phyloP scores from a whole-genome alignment of 805 yeast species.

The Scheffersomyces spartinae region DNA sequence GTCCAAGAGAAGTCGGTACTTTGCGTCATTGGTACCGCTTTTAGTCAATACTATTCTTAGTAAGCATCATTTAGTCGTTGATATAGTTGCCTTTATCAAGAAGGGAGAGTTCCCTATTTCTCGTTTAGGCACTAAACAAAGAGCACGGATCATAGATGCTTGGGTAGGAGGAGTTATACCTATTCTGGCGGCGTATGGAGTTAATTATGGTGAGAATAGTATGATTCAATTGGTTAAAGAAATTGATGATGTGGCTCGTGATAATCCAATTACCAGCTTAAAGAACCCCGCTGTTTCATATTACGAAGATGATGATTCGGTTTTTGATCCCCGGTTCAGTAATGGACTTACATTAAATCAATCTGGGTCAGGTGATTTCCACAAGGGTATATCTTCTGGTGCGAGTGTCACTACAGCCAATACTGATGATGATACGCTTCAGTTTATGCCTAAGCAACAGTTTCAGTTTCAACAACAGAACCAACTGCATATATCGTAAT shows the following conservation, averaged over 20 bases:
- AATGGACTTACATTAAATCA: constrained; percentile 20
- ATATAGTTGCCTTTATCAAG: constrained; percentile 71
- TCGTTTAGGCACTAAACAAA: constrained; percentile 63
- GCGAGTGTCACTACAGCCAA: not conserved
- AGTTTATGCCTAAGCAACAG: not conserved
- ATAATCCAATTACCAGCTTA: constrained; percentile 27
- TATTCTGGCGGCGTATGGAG: constrained; percentile 28
- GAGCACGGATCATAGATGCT: constrained; percentile 53
- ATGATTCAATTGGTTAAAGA: constrained; percentile 48
- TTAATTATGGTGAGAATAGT: constrained; percentile 58
- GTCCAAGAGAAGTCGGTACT: constrained; percentile 33
- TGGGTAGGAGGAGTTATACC: constrained; percentile 38
- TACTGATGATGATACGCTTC: not conserved
- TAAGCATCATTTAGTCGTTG: constrained; percentile 72
- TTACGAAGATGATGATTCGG: constrained; percentile 15
- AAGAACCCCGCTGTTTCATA: constrained; percentile 31
- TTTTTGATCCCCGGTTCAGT: constrained; percentile 19
- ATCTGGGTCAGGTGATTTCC: not conserved
- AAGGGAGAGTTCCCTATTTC: constrained; percentile 56
- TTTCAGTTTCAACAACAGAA: too few species aligned
- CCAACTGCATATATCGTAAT: too few species aligned
- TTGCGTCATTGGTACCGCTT: constrained; percentile 73
- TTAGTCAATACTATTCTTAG: constrained; percentile 69
- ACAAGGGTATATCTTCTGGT: constrained; percentile 1
- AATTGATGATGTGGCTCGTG: constrained; percentile 32